phyloP scores from a whole-genome alignment of 176 grass and related monocot species.

The Aegilops umbellulata region DNA sequence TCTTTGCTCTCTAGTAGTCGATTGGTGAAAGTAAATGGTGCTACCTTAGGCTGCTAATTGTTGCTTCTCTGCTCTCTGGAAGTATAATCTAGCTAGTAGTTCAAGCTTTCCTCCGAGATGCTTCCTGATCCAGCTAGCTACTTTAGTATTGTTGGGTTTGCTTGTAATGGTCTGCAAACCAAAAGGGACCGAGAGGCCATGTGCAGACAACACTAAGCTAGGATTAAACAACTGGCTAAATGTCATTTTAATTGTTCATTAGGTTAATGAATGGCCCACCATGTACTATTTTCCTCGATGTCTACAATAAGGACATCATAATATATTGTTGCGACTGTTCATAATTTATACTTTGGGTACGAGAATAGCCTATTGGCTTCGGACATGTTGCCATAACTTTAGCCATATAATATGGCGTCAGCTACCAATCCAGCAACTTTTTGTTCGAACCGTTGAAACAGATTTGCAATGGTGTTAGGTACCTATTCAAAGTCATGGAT shows the following conservation, averaged over 20 bases:
- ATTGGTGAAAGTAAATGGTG: neutral
- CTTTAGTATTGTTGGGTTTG: neutral
- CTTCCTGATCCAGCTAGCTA: neutral
- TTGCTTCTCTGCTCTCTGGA: neutral
- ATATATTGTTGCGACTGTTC: neutral
- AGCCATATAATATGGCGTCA: neutral
- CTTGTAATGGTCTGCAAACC: neutral
- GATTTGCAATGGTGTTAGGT: neutral
- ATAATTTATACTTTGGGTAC: neutral
- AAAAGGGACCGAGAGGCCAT: neutral
- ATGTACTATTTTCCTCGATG: neutral
- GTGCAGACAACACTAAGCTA: neutral
- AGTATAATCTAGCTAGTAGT: neutral
- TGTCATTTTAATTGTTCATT: too few species aligned
- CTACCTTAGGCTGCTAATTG: neutral
- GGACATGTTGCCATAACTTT: neutral
- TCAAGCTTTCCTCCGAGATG: neutral
- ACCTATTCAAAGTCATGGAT: neutral
- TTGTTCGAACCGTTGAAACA: neutral
- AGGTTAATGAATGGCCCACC: neutral
- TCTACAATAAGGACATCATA: neutral
- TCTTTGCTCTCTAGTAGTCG: neutral
- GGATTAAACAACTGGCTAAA: neutral
- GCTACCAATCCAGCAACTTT: neutral
- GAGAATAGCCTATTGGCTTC: neutral